These are phyloP conservation scores for Physaria fendleri DNA, from an alignment of 345 rosid species.

Conservation along the genomic window DNA sequence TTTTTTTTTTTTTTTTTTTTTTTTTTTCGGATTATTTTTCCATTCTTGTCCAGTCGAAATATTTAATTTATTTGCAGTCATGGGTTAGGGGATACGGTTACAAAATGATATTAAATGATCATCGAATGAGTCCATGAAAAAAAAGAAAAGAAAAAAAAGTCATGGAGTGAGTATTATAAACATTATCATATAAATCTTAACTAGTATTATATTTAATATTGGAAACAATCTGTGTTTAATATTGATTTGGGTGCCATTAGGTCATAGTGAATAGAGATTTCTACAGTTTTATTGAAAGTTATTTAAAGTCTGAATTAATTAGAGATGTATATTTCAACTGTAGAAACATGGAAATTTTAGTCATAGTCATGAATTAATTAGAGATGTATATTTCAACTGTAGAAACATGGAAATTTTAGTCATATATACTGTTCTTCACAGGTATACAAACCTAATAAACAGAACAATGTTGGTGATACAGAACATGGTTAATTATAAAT, in stretches of 20 bases:
- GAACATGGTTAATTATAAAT: neutral
- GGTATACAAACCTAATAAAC: neutral
- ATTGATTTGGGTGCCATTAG: conserved; percentile 5
- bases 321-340: neutral
- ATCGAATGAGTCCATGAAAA: too few species aligned
- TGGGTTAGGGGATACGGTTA: neutral
- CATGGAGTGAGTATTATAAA: conserved; percentile 1
- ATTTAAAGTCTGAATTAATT: conserved; percentile 5
- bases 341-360: neutral
- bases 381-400: conserved; percentile 10
- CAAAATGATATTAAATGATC: neutral
- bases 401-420: neutral
- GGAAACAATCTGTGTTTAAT: neutral
- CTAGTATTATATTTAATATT: neutral
- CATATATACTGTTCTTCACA: neutral
- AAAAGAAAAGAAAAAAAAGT: too few species aligned
- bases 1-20: too few species aligned
- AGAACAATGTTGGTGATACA: too few species aligned
- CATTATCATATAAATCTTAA: neutral
- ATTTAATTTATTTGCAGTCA: neutral
- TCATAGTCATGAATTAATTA: conserved; percentile 4
- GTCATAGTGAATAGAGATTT: conserved; percentile 1
- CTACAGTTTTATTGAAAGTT: neutral
- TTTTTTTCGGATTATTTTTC: too few species aligned
- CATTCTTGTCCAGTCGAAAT: neutral